A percentile compares a stretch with the other conserved stretches of the same genome.
Evolutionary conservation across 768 basidiomycete species (phyloP).

Genomic region (Agaricus subrufescens): DNA sequence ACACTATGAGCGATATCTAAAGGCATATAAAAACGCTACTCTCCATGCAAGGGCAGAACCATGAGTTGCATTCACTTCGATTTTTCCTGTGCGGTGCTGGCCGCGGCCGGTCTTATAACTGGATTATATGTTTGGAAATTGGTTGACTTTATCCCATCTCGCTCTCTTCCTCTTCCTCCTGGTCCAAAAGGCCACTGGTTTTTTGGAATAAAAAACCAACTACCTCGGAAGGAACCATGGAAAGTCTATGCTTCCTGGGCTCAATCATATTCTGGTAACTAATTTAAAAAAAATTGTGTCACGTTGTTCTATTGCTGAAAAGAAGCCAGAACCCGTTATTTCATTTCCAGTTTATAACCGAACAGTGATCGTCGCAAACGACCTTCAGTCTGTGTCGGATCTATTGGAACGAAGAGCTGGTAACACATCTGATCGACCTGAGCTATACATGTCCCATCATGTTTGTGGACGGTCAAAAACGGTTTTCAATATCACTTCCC

Average conservation of each 20-base stretch:
- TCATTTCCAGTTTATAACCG: slow-evolving; percentile 41
- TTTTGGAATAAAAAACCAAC: slow-evolving; percentile 10
- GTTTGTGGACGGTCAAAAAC: slow-evolving; percentile 35
- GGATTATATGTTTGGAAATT: not conserved
- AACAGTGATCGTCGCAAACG: slow-evolving; percentile 47
- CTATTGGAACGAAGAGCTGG: slow-evolving; percentile 46
- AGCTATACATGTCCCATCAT: slow-evolving; percentile 37
- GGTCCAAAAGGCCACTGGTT: slow-evolving; percentile 14
- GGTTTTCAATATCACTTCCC: slow-evolving; percentile 40
- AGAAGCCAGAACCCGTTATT: slow-evolving; percentile 35
- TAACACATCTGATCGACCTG: slow-evolving; percentile 54
- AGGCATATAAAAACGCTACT: too few species aligned
- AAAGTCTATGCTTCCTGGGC: slow-evolving; percentile 17
- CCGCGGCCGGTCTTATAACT: not conserved
- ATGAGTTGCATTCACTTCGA: not conserved
- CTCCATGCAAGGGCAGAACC: not conserved
- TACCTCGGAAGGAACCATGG: slow-evolving; percentile 16
- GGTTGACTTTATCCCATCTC: not conserved
- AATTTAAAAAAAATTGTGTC: not conserved
- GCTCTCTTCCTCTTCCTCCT: slow-evolving; percentile 11
- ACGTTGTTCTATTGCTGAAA: not conserved
- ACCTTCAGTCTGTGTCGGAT: slow-evolving; percentile 35
- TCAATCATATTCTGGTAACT: slow-evolving; percentile 11
- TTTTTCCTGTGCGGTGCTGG: not conserved
- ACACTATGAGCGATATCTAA: too few species aligned